Evolutionary conservation across 129 eudicot species (phyloP), one percentile per base, ranked within the genome.

Genomic region (Glebionis coronaria): DNA sequence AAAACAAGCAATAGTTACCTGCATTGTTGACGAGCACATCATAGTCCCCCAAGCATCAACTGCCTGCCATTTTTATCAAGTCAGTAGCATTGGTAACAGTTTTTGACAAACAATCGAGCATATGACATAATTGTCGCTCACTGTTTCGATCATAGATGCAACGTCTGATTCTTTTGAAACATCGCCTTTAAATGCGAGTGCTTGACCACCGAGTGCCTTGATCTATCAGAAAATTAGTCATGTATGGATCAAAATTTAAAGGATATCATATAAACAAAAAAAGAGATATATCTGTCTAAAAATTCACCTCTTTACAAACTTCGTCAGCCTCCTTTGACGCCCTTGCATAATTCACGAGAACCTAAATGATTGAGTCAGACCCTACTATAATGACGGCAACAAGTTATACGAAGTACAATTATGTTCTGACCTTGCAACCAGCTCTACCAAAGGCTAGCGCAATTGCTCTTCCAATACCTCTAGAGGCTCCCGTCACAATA

Each of bases 401-500:
- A 66, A 23, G 16, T 19, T 8, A 49, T 14, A 3, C 29, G 38
- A 35, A 68, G 44, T 55, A 20, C 27, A 42, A 56, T 0, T 67
- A 19, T 15, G 5, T 9, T 12, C 68, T 47, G 23, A 90, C 97
- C 96, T 91, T 91, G 67, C 96, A 91, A 65, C 96, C 96, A 62
- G 95, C 86, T 64, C 82, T 88, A 28, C 97, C 91, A 44, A 88
- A 59, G 68, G 94, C 78, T 67, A 91, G 67, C 23, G 96, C 93
- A 58, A 84, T 55, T 6, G 97, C 87, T 63, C 68, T 87, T 23
- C 96, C 96, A 23, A 92, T 92, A 27, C 98, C 96, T 83, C 96
- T 88, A 50, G 98, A 92, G 23, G 98, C 98, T 79, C 98, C 98
- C n/a, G 96, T 92, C 42, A 92, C 83, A 72, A 88, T 74, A 68